These are phyloP conservation scores for Rhizoctonia solani DNA, from an alignment of 1,284 basidiomycete genomes.

Conservation along the genomic window DNA sequence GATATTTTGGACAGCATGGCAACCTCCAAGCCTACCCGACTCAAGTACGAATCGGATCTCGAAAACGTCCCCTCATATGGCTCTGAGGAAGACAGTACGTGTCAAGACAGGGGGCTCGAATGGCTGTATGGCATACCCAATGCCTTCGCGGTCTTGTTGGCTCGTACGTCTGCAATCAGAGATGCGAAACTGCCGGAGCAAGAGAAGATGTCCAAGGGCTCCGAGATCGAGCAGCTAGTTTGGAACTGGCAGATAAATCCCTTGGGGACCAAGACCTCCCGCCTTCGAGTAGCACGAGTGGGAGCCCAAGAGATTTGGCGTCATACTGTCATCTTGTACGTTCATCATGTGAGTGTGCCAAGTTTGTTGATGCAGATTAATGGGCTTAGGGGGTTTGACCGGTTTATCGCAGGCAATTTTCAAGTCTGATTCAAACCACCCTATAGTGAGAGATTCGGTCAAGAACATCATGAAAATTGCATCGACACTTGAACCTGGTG, in stretches of 20 bases:
- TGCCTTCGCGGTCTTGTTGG: neutral
- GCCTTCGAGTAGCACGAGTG: constrained; percentile 5
- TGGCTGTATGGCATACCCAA: neutral
- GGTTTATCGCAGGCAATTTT: neutral
- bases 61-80: neutral
- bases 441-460: neutral
- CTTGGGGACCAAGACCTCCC: neutral
- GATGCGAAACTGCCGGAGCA: neutral
- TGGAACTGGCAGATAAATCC: constrained; percentile 3
- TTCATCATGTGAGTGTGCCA: neutral
- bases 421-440: neutral
- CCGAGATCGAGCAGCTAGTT: neutral
- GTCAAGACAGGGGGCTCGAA: neutral
- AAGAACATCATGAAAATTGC: constrained; percentile 1
- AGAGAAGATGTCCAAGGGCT: neutral
- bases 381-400: no score
- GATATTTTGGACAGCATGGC: constrained; percentile 8
- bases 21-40: neutral
- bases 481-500: neutral
- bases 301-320: constrained; percentile 19
- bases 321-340: constrained; percentile 2
- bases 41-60: neutral
- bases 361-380: neutral
- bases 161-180: neutral
- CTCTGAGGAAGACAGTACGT: neutral